A percentile compares a stretch with the other conserved stretches of the same genome.
Conservation (phyloP, 73 alveolate genomes). For the Tetrahymena borealis region DNA sequence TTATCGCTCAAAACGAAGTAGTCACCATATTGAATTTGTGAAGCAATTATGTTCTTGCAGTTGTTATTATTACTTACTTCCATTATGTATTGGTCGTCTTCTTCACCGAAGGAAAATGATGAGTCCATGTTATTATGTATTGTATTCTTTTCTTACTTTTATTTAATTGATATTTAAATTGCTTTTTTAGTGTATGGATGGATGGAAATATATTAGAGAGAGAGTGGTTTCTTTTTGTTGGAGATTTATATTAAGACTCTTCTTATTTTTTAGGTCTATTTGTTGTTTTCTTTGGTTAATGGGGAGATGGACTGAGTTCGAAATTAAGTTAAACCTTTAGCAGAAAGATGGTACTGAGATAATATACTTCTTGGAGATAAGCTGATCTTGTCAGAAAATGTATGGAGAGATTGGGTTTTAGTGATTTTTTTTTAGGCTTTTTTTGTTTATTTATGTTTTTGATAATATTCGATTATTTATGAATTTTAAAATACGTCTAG, state of each 20-base stretch:
- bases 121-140: background rate
- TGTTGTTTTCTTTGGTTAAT: no score
- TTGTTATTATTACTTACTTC: background rate
- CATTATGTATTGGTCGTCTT: background rate
- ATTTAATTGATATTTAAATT: background rate
- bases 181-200: background rate
- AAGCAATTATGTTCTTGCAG: background rate
- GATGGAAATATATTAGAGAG: no score
- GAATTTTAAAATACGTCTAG: background rate
- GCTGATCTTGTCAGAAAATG: background rate
- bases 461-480: background rate
- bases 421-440: background rate
- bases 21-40: background rate
- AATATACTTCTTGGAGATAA: no score
- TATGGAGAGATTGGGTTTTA: background rate
- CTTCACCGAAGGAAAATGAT: background rate
- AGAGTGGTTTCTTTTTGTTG: no score
- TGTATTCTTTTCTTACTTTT: background rate
- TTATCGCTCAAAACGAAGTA: background rate
- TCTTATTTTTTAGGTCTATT: no score
- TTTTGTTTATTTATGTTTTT: background rate
- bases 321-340: no score
- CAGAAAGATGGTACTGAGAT: no score
- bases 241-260: no score
- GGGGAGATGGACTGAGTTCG: no score